phyloP scores from a whole-genome alignment of 768 basidiomycete genomes.

The Kwoniella heveanensis region DNA sequence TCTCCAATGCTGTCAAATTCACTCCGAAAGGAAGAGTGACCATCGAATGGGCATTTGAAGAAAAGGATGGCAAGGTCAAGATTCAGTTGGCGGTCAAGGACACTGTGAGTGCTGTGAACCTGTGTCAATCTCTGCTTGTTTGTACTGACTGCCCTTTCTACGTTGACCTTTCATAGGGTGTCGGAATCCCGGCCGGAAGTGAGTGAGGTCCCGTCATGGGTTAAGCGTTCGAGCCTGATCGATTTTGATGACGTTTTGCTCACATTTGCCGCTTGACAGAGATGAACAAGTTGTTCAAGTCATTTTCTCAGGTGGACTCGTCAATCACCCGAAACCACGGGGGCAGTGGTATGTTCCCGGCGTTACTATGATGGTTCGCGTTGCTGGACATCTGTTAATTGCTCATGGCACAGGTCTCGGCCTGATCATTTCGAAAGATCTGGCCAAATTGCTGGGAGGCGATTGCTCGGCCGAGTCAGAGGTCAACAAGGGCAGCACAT shows the following conservation, averaged over 20 bases:
- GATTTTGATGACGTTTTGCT: neutral
- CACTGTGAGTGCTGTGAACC: constrained; percentile 22
- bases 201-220: constrained; percentile 9
- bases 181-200: constrained; percentile 44
- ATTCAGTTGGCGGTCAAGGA: constrained; percentile 36
- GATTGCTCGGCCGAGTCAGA: constrained; percentile 40
- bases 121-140: no score
- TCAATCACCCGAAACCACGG: constrained; percentile 43
- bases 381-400: neutral
- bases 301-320: constrained; percentile 49
- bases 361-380: neutral
- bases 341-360: constrained; percentile 30
- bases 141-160: no score
- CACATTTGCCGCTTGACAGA: constrained; percentile 17
- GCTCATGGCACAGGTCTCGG: constrained; percentile 33
- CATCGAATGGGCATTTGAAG: constrained; percentile 33
- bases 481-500: constrained; percentile 44
- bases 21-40: constrained; percentile 35
- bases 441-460: constrained; percentile 45
- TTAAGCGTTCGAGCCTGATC: no score
- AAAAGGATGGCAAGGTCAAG: constrained; percentile 14
- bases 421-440: constrained; percentile 42
- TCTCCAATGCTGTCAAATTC: constrained; percentile 51
- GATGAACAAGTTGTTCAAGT: constrained; percentile 46
- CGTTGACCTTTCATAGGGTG: no score